Evolutionary conservation across 768 basidiomycete genomes (phyloP).

Genomic region (Suillus tomentosus): DNA sequence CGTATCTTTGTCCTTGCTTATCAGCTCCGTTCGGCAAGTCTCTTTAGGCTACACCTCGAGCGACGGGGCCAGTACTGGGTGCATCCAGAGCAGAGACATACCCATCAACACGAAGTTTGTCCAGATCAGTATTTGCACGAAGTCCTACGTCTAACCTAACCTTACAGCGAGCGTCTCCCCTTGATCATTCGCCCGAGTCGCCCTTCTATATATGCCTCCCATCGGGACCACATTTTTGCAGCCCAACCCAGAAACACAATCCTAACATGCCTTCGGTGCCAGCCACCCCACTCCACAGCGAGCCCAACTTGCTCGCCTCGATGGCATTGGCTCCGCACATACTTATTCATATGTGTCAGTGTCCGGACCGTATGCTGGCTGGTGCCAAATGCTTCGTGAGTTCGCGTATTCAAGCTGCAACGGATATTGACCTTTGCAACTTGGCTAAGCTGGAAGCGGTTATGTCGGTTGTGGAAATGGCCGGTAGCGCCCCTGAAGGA

Average conservation of each 20-base stretch:
- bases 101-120: slow-evolving; percentile 30
- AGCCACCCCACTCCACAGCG: slow-evolving; percentile 32
- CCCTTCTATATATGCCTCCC: slow-evolving; percentile 32
- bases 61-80: slow-evolving; percentile 18
- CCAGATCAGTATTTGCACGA: too few relatives aligned
- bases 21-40: slow-evolving; percentile 21
- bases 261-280: slow-evolving; percentile 24
- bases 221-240: slow-evolving; percentile 27
- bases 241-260: slow-evolving; percentile 21
- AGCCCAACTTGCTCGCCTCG: slow-evolving; percentile 26
- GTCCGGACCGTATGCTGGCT: slow-evolving; percentile 25
- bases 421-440: slow-evolving; percentile 69
- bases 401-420: slow-evolving; percentile 59
- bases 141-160: slow-evolving; percentile 3
- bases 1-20: not conserved
- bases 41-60: slow-evolving; percentile 22
- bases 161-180: slow-evolving; percentile 53
- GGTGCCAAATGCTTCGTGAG: slow-evolving; percentile 71
- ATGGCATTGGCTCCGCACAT: slow-evolving; percentile 35
- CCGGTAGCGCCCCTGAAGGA: slow-evolving; percentile 37
- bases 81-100: slow-evolving; percentile 13
- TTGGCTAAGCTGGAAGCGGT: slow-evolving; percentile 47
- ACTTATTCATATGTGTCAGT: slow-evolving; percentile 31
- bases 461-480: slow-evolving; percentile 34
- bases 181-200: slow-evolving; percentile 39